Base-by-base conservation (phyloP, 495 filamentous ascomycete genomes). In the Tetracladium setigerum region DNA sequence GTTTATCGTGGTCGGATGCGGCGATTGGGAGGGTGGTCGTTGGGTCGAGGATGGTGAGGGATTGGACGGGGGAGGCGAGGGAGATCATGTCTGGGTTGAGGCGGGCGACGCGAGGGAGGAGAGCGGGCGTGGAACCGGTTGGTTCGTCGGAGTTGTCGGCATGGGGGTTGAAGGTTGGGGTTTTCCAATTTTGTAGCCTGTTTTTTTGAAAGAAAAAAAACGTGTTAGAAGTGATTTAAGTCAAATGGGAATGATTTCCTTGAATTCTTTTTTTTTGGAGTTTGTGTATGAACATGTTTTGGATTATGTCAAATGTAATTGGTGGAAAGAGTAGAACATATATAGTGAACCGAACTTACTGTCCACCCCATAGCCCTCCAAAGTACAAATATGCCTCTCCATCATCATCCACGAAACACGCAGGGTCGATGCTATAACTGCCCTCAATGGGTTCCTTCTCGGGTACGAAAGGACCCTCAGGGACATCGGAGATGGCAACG, bases 301-400 rank as follows among this genome's bases (percentile, higher is more conserved):
- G n/a, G n/a, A n/a, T n/a, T n/a, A n/a, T n/a, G n/a, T n/a, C n/a
- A n/a, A n/a, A n/a, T n/a, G n/a, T 10, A 14, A 30, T 5, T 22
- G 10, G 12, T 15, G 12, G 18, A 30, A 34, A 22, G 17, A 17
- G n/a, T 1, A 22, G 1, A 13, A 17, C n/a, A n/a, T n/a, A n/a
- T n/a, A n/a, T n/a, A n/a, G n/a, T n/a, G n/a, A n/a, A n/a, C n/a
- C n/a, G 35, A 18, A 43, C 50, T 24, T 22, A 87, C 50, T 87
- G 83, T 1, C 83, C 84, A 48, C 84, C 83, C 82, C 84, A 89
- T 16, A 82, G 67, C 3, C 79, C 79, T 43, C 79, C 79, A 60
- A 82, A 82, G 56, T 83, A 82, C 33, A 58, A 38, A 81, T 82
- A 83, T 13, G 75, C 76, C 22, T 71, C 55, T 39, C 69, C 73